Evolutionary conservation across 2,329 filamentous ascomycete genomes (phyloP).

Genomic region (Microdochium nivale): DNA sequence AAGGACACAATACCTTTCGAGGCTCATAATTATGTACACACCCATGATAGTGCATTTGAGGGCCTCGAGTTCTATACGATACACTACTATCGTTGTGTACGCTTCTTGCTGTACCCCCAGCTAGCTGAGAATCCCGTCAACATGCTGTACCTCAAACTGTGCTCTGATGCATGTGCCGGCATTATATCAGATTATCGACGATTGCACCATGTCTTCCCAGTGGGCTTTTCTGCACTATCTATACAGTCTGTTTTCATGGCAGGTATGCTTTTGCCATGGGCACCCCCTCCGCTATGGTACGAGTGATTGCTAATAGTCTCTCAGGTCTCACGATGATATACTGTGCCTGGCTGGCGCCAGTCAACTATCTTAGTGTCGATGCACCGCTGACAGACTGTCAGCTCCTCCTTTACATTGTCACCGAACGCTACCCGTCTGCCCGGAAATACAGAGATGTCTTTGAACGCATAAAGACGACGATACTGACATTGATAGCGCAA

Average conservation of each 20-base stretch:
- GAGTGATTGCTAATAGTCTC: too few species aligned
- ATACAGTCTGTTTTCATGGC: constrained; percentile 21
- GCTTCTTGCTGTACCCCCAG: constrained; percentile 18
- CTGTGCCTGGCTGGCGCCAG: constrained; percentile 18
- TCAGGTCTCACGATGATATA: constrained; percentile 19
- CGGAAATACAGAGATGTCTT: constrained; percentile 22
- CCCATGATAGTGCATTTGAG: constrained; percentile 15
- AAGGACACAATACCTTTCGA: constrained; percentile 17
- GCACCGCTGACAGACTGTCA: constrained; percentile 18
- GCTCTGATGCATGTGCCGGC: constrained; percentile 17
- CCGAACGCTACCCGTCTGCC: constrained; percentile 20
- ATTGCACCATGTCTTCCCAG: constrained; percentile 19
- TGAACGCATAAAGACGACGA: constrained; percentile 18
- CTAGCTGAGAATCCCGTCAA: constrained; percentile 16
- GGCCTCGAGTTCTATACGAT: constrained; percentile 18
- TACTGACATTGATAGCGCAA: constrained; percentile 15
- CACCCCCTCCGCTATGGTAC: too few species aligned
- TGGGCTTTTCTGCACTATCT: constrained; percentile 20
- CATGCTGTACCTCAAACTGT: constrained; percentile 16
- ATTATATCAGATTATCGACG: constrained; percentile 16
- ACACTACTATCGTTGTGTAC: constrained; percentile 18
- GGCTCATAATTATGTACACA: constrained; percentile 14
- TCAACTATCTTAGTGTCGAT: constrained; percentile 13
- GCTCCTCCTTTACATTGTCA: constrained; percentile 20
- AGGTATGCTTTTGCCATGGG: too few species aligned